Evolutionary conservation across 306 rosid species (phyloP), one percentile per base, ranked within the genome.

Genomic region (Cucumis cinereus): DNA sequence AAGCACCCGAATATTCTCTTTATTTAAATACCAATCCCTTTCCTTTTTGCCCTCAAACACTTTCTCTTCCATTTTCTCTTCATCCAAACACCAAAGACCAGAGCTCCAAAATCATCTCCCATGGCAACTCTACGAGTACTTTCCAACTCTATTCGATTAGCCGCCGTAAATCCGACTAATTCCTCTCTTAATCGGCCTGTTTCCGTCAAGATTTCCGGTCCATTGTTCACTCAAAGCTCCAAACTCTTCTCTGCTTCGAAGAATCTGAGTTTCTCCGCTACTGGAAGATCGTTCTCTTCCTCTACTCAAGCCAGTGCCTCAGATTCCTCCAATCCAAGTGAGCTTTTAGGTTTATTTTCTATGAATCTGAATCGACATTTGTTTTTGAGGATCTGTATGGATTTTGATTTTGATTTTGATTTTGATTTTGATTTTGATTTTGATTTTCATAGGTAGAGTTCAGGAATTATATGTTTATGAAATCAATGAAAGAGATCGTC

Each of bases 401-500:
- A 76, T 60, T 45, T 17, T 60, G 45, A 47, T 28, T 6, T 15
- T 20, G 0, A 14, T 6, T 59, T 61, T 61, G 23, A 4, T 81
- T 73, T 79, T 16, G 54, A 76, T 60, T 45, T 17, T 60, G 59
- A 30, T 26, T 6, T 14, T n/a, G 1, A 13, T 5, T 58, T 60
- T 60, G 22, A 3, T 81, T 72, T 79, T 16, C 33, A 84, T 76
- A 91, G 97, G 14, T 2, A 77, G 81, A 75, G 94, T 88, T 8
- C 95, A 88, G 68, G 91, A 89, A 72, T 77, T 91, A 20, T 13
- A 59, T 43, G 90, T 88, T 6, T 91, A 91, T 68, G 95, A 88
- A 84, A 87, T 89, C 79, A 91, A 91, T 43, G 92, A 89, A 81
- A 55, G 86, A 12, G 90, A 91, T 79, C 92, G 91, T 35, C 86